A percentile compares a stretch with the other conserved stretches of the same genome.
phyloP scores from a whole-genome alignment of 1,284 basidiomycete genomes.

The Leccinum ponderosum region DNA sequence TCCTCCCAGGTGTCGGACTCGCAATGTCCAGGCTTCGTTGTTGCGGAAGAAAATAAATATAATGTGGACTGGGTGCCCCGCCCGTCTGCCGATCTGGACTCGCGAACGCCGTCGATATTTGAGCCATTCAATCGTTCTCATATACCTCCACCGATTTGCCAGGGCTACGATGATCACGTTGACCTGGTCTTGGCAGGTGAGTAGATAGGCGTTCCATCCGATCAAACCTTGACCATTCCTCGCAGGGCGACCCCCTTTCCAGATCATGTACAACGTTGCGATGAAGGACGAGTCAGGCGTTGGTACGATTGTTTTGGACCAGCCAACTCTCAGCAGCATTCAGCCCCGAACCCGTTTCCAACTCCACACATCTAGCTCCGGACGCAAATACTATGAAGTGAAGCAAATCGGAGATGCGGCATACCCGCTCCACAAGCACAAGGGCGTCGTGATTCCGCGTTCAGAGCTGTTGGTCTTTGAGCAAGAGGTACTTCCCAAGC shows the following conservation, averaged over 20 bases:
- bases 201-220: conserved; percentile 15
- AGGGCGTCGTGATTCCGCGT: conserved; percentile 59
- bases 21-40: conserved; percentile 79
- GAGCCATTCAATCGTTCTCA: conserved; percentile 66
- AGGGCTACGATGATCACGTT: conserved; percentile 76
- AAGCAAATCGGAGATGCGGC: conserved; percentile 85
- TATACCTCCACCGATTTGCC: conserved; percentile 77
- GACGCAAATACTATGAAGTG: conserved; percentile 87
- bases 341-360: conserved; percentile 83
- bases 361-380: conserved; percentile 76
- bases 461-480: conserved; percentile 72
- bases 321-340: conserved; percentile 84
- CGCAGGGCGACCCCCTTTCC: conserved; percentile 80
- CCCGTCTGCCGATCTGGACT: conserved; percentile 64
- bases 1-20: conserved; percentile 70
- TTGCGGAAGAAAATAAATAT: conserved; percentile 62
- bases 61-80: conserved; percentile 74
- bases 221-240: neutral
- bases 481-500: conserved; percentile 79
- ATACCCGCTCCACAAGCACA: conserved; percentile 75
- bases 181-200: conserved; percentile 77
- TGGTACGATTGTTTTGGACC: conserved; percentile 62
- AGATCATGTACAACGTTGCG: conserved; percentile 81
- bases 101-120: conserved; percentile 53
- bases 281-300: conserved; percentile 59